These are phyloP conservation scores for Mortierella polycephala DNA, from an alignment of 371 early-diverging fungal genomes.

Conservation along the genomic window DNA sequence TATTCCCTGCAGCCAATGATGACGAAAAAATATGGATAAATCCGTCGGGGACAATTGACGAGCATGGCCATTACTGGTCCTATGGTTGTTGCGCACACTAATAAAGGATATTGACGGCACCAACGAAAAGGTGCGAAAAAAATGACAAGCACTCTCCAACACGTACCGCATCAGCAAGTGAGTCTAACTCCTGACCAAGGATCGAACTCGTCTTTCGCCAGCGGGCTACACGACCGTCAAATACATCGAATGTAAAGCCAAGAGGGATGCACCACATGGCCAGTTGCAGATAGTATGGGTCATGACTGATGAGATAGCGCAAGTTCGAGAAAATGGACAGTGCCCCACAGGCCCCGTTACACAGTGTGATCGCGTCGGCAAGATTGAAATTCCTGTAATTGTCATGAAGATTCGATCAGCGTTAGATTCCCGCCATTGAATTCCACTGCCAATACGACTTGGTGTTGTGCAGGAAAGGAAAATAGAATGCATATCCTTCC, in stretches of 20 bases:
- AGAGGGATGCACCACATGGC: constrained; percentile 82
- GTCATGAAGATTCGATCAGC: constrained; percentile 8
- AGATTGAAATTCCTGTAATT: constrained; percentile 75
- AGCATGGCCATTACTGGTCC: neutral
- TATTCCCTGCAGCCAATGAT: no score
- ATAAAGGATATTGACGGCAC: neutral
- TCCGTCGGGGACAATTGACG: neutral
- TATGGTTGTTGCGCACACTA: neutral
- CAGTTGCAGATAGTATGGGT: constrained; percentile 69
- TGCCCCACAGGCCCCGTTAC: constrained; percentile 88
- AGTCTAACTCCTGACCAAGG: constrained; percentile 85
- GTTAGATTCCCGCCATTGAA: neutral
- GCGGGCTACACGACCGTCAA: constrained; percentile 92
- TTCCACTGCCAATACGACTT: neutral
- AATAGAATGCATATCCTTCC: neutral
- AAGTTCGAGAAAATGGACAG: constrained; percentile 83
- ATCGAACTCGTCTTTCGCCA: constrained; percentile 82
- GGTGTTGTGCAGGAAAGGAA: neutral
- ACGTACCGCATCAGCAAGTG: constrained; percentile 87
- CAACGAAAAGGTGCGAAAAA: neutral
- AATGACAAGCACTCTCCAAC: neutral
- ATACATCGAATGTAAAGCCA: constrained; percentile 84
- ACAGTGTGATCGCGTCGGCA: constrained; percentile 88
- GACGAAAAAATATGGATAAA: no score
- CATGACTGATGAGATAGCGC: constrained; percentile 79